These are phyloP conservation scores for Pestalotiopsis sp. DNA, from an alignment of 2,329 filamentous ascomycete species.

Conservation along the genomic window DNA sequence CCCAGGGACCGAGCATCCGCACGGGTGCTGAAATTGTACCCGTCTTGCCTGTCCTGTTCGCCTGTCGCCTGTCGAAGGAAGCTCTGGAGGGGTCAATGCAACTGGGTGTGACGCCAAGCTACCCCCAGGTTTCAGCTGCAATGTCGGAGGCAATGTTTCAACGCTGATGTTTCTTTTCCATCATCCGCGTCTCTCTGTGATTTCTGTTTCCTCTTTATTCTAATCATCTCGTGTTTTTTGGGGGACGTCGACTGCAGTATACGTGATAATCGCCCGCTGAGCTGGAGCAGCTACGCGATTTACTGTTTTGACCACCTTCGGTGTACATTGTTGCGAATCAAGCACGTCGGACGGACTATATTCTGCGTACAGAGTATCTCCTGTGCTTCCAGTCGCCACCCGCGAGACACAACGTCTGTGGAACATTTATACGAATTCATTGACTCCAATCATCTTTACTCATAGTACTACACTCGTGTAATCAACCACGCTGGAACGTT, in stretches of 20 bases:
- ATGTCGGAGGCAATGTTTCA: conserved; percentile 16
- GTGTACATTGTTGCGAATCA: no score
- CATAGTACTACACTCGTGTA: background rate
- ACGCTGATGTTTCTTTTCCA: background rate
- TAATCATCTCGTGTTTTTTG: background rate
- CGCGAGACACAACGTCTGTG: background rate
- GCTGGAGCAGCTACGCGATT: conserved; percentile 1
- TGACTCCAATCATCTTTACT: background rate
- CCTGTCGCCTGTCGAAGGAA: background rate
- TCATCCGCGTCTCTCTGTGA: background rate
- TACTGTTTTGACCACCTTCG: background rate
- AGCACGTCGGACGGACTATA: no score
- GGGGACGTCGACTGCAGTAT: background rate
- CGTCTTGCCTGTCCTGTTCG: no score
- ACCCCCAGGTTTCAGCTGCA: conserved; percentile 20
- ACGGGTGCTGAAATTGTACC: background rate
- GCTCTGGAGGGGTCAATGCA: conserved; percentile 10
- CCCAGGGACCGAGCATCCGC: background rate
- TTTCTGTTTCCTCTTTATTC: background rate
- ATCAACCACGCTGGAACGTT: conserved; percentile 21
- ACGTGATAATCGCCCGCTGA: background rate
- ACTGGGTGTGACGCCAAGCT: conserved; percentile 20
- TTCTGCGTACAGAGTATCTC: background rate
- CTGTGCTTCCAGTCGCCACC: background rate
- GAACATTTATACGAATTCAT: background rate